phyloP scores from a whole-genome alignment of 129 eudicot species.

The Daucus carota region DH1_v3.0 NC_030384.2:38115001-38115500 shows the following conservation, averaged over 20 bases:
- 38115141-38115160: background rate
- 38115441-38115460: no score
- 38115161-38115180: background rate
- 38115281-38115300: background rate
- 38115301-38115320: background rate
- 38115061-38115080: background rate
- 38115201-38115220: background rate
- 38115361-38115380: background rate
- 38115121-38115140: background rate
- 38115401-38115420: no score
- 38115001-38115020: constrained; percentile 30
- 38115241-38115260: background rate
- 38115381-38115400: no score
- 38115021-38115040: constrained; percentile 26
- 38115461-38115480: no score
- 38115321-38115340: background rate
- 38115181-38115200: background rate
- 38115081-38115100: background rate
- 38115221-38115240: background rate
- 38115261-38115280: background rate
- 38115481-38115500: no score
- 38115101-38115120: background rate
- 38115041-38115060: background rate
- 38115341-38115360: background rate
- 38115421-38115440: no score